A percentile compares a stretch with the other conserved stretches of the same genome.
Conservation (phyloP, 352 stramenopile species). For the Globisporangium barbulae region DNA sequence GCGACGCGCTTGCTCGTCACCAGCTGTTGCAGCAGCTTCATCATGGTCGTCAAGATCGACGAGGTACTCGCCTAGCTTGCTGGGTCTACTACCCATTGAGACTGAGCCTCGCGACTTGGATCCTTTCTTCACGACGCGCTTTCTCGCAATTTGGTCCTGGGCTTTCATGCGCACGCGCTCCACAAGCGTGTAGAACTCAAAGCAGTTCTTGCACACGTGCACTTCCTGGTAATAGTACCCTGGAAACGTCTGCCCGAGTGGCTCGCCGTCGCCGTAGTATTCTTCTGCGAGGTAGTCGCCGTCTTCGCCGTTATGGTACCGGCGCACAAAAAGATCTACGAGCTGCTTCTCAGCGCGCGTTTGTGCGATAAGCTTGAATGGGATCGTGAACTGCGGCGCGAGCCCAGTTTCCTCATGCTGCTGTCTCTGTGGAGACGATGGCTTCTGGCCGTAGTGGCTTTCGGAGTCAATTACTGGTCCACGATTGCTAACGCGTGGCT, state of each 20-base stretch:
- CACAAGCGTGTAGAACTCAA: slow-evolving; percentile 74
- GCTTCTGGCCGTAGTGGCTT: neutral
- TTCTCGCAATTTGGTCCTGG: slow-evolving; percentile 35
- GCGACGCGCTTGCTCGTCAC: slow-evolving; percentile 3
- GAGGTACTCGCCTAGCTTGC: neutral
- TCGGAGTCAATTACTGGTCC: slow-evolving; percentile 31
- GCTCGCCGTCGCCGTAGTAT: slow-evolving; percentile 75
- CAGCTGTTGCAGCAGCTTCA: neutral
- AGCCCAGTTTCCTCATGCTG: slow-evolving; percentile 15
- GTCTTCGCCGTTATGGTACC: slow-evolving; percentile 72
- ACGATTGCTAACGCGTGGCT: slow-evolving; percentile 17
- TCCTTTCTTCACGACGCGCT: neutral
- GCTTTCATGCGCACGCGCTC: slow-evolving; percentile 73
- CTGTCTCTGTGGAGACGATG: slow-evolving; percentile 13
- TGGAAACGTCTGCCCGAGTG: slow-evolving; percentile 67
- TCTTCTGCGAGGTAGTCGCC: slow-evolving; percentile 71
- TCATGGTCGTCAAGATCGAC: slow-evolving; percentile 5
- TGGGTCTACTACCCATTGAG: neutral
- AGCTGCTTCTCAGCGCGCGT: slow-evolving; percentile 76
- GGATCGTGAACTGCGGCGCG: slow-evolving; percentile 46
- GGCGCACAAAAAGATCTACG: slow-evolving; percentile 73
- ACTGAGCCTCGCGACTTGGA: slow-evolving; percentile 2
- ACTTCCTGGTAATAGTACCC: slow-evolving; percentile 85
- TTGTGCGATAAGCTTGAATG: slow-evolving; percentile 80
- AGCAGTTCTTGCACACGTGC: slow-evolving; percentile 76